These are phyloP conservation scores for Trichoderma hamatum DNA, from an alignment of 2,329 filamentous ascomycete species.

Conservation along the genomic window DNA sequence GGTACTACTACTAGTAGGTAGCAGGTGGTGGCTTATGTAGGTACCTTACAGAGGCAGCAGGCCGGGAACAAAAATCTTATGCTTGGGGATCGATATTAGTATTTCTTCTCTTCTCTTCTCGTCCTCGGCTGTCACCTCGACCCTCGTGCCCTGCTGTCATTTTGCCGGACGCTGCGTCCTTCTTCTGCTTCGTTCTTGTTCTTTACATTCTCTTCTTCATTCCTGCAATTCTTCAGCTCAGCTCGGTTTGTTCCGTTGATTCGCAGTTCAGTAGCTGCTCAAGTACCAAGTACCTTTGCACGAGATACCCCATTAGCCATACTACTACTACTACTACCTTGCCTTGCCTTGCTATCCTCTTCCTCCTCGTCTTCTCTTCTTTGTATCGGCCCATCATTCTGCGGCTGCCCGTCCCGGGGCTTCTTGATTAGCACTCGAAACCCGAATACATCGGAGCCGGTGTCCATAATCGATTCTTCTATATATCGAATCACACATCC, in stretches of 20 bases:
- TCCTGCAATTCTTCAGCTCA: not conserved
- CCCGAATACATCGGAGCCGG: constrained; percentile 9
- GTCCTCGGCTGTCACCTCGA: not conserved
- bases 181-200: not conserved
- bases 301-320: constrained; percentile 19
- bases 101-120: not conserved
- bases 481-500: not conserved
- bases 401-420: not conserved
- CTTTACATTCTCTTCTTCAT: not conserved
- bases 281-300: constrained; percentile 9
- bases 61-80: not conserved
- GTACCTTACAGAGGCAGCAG: not conserved
- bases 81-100: not conserved
- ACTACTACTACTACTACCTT: too few relatives aligned
- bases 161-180: not conserved
- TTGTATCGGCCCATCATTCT: not conserved
- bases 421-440: constrained; percentile 3
- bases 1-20: too few relatives aligned
- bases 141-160: not conserved
- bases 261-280: not conserved
- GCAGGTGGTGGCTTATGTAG: not conserved
- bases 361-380: not conserved
- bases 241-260: not conserved
- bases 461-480: constrained; percentile 3
- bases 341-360: too few relatives aligned